Percentiles rank a stretch among this genome's conserved stretches.
Conservation (phyloP, 257 asterid species). For the Anisodus tanguticus region DNA sequence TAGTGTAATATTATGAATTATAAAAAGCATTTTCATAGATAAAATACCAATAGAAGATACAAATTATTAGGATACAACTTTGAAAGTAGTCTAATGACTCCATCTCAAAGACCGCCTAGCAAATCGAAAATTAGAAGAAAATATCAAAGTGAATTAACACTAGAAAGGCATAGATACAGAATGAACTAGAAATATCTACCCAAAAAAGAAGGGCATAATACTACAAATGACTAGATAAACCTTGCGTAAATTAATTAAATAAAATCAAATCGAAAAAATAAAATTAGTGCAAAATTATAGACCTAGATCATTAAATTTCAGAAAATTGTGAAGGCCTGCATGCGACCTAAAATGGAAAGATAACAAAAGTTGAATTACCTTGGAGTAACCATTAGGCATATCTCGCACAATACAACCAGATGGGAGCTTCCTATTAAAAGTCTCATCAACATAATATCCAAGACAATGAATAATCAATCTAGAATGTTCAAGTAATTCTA, state of each 20-base stretch:
- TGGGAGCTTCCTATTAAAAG: too few relatives aligned
- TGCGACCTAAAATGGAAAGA: background rate
- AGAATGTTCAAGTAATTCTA: too few relatives aligned
- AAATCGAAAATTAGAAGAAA: background rate
- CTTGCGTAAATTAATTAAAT: background rate
- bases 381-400: slow-evolving; percentile 66
- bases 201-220: too few relatives aligned
- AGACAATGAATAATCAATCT: too few relatives aligned
- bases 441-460: too few relatives aligned
- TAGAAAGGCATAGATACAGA: background rate
- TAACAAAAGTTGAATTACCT: slow-evolving; percentile 45
- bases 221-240: background rate
- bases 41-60: background rate
- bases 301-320: background rate
- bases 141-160: slow-evolving; percentile 13
- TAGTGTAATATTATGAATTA: background rate
- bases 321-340: background rate
- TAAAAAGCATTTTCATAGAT: slow-evolving; percentile 17
- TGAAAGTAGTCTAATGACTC: background rate
- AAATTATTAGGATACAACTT: background rate
- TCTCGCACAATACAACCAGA: slow-evolving; percentile 80
- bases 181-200: too few relatives aligned
- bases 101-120: background rate
- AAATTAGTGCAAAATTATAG: background rate
- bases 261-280: background rate